These are phyloP conservation scores for Suillus variegatus DNA, from an alignment of 768 basidiomycete species.

Conservation along the genomic window DNA sequence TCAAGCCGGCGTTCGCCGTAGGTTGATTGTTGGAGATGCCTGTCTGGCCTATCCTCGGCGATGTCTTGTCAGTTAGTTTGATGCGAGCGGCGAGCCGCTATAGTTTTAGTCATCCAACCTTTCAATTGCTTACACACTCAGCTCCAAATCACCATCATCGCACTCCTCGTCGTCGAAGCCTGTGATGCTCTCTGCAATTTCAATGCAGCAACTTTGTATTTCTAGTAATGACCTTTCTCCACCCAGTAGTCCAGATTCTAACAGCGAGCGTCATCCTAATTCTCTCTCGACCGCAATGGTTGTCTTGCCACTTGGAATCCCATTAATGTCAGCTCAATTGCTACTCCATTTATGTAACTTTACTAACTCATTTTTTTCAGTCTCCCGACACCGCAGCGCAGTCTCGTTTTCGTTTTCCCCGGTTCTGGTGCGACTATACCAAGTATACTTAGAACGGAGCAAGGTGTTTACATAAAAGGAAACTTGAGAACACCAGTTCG, in stretches of 20 bases:
- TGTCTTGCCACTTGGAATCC: not conserved
- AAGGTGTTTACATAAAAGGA: too few relatives aligned
- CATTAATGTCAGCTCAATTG: not conserved
- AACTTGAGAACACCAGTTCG: too few relatives aligned
- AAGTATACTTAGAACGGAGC: too few relatives aligned
- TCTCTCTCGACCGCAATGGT: not conserved
- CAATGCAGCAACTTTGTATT: slow-evolving; percentile 34
- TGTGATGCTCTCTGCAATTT: slow-evolving; percentile 39
- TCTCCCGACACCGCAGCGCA: slow-evolving; percentile 12
- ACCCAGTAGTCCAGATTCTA: not conserved
- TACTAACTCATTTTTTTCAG: slow-evolving; percentile 11
- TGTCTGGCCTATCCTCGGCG: too few relatives aligned
- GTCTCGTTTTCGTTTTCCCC: slow-evolving; percentile 29
- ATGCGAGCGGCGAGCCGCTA: not conserved
- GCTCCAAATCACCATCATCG: not conserved
- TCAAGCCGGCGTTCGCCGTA: too few relatives aligned
- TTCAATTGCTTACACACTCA: not conserved
- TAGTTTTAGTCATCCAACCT: slow-evolving; percentile 5
- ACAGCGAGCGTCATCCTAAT: not conserved
- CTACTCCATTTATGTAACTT: slow-evolving; percentile 1
- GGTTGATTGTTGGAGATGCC: too few relatives aligned
- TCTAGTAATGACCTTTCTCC: not conserved
- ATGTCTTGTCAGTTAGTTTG: too few relatives aligned
- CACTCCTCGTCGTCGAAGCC: not conserved
- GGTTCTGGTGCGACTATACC: too few relatives aligned